Evolutionary conservation across 2,329 filamentous ascomycete genomes (phyloP).

Genomic region (Tolypocladium tropicale): DNA sequence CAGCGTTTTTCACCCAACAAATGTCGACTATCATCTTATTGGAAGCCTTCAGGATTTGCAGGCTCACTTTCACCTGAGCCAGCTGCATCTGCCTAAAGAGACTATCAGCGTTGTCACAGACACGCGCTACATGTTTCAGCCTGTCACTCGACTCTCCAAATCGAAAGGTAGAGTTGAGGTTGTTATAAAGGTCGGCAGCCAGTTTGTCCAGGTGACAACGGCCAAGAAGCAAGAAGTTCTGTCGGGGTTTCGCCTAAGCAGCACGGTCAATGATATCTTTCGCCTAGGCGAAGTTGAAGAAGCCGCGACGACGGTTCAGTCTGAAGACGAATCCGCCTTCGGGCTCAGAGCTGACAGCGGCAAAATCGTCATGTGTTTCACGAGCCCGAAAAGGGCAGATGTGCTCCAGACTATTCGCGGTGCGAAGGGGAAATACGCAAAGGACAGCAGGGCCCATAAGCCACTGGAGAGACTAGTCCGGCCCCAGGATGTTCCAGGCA

Average conservation of each 20-base stretch:
- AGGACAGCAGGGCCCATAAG: conserved; percentile 50
- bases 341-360: conserved; percentile 58
- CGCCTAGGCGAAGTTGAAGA: conserved; percentile 58
- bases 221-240: conserved; percentile 59
- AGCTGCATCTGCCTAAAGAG: conserved; percentile 58
- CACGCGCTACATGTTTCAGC: conserved; percentile 54
- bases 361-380: conserved; percentile 64
- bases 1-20: conserved; percentile 52
- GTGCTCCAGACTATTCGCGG: conserved; percentile 52
- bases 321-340: conserved; percentile 58
- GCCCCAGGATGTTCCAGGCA: conserved; percentile 61
- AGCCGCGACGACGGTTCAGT: conserved; percentile 51
- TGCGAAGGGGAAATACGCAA: conserved; percentile 54
- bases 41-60: conserved; percentile 57
- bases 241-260: conserved; percentile 48
- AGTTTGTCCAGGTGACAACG: conserved; percentile 61
- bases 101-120: conserved; percentile 60
- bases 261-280: conserved; percentile 61
- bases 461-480: conserved; percentile 55
- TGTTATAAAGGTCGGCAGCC: conserved; percentile 55
- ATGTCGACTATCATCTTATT: conserved; percentile 56
- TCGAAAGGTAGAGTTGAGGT: conserved; percentile 63
- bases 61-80: conserved; percentile 54
- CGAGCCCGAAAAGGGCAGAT: conserved; percentile 52
- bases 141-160: conserved; percentile 55